These are phyloP conservation scores for Sporothrix euskadiensis DNA, from an alignment of 2,329 filamentous ascomycete genomes.

Conservation along the genomic window DNA sequence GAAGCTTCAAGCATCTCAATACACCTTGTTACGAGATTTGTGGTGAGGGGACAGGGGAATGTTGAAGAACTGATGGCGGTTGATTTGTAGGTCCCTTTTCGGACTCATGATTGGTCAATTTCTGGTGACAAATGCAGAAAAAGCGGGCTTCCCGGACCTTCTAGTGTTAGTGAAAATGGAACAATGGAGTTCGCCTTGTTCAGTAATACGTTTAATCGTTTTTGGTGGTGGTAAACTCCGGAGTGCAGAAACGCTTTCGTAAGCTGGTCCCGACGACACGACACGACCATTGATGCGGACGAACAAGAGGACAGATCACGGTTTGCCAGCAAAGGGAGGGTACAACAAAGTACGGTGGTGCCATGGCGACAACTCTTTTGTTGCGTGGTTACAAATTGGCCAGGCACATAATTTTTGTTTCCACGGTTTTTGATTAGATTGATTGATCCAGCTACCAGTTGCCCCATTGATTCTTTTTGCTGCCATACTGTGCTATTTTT, in stretches of 20 bases:
- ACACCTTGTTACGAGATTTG: background rate
- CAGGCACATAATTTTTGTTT: background rate
- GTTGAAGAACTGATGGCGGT: background rate
- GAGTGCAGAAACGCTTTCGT: background rate
- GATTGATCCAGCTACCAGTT: background rate
- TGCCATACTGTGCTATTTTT: background rate
- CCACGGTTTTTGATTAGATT: slow-evolving; percentile 3
- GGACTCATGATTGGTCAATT: background rate
- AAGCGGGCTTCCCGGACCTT: background rate
- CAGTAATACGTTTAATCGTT: slow-evolving; percentile 7
- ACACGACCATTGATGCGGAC: background rate
- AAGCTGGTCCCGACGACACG: background rate
- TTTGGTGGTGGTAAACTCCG: background rate
- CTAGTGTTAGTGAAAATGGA: background rate
- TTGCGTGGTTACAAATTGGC: background rate
- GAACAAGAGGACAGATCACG: too few relatives aligned
- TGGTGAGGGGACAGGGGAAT: background rate
- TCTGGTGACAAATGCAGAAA: background rate
- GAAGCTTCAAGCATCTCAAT: background rate
- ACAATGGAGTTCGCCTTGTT: slow-evolving; percentile 6
- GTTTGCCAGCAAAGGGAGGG: background rate
- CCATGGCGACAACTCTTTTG: background rate
- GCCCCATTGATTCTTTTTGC: background rate
- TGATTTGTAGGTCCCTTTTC: background rate
- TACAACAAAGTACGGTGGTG: too few relatives aligned